Base-by-base conservation (phyloP, 108 stramenopile genomes). In the Skeletonema tropicum region DNA sequence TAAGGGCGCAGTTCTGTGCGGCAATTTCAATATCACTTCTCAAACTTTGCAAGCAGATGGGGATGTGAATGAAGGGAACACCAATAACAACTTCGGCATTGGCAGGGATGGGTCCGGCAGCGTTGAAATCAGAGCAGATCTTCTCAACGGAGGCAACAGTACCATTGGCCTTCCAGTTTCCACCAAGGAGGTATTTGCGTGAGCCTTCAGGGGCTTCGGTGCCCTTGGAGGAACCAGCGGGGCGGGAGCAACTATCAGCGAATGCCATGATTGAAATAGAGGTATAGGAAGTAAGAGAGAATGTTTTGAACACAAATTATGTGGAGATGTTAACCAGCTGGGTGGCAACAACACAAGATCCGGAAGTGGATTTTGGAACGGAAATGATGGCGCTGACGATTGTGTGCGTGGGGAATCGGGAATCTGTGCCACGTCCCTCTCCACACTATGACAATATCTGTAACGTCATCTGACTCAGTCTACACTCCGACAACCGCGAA, bases 161-260 rank as follows among this genome's bases (percentile, higher is more conserved):
- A 68, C 92, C 94, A 76, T 23, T 95, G 87, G 88, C 92, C 63
- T 97, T 97, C 97, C 97, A 98, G 89, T 96, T 98, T 64, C 97
- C 97, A 17, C 94, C 97, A 65, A 98, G 90, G 75, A 96, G 87
- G 80, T 94, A 96, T 36, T 73, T 78, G 68, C 94, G 91, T 38
- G 74, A 71, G 46, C 87, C 86, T 66, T 84, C 85, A 64, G 73
- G 38, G 73, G 74, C 73, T 12, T 72, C 68, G 25, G 73, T 49
- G 39, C 76, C 85, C 17, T 36, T 79, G 58, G 87, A 74, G 57
- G 83, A 69, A 38, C 87, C 87, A 39, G 64, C 58, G 68, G 88
- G 88, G 39, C 88, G 84, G 61, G 41, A 35, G 66, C 75, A 76
- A 11, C 41, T 26, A 46, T 66, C 41, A 35, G 48, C 46, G 48